Conservation (phyloP, 306 rosid genomes). For the Astragalus membranaceus region DNA sequence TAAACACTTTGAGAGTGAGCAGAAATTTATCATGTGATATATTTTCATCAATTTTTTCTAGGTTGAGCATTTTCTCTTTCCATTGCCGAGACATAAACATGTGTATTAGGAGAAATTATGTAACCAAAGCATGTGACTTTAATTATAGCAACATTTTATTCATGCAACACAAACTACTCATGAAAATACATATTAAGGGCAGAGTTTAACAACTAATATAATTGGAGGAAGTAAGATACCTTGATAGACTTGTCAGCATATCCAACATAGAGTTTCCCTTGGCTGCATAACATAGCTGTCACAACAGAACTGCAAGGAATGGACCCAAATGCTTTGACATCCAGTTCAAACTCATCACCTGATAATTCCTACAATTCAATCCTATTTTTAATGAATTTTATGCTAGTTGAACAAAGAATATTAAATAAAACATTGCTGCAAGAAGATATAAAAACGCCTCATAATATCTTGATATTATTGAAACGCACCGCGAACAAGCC, state of each 20-base stretch:
- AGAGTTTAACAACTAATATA: not conserved
- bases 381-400: not conserved
- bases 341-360: constrained; percentile 59
- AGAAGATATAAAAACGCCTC: not conserved
- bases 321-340: constrained; percentile 51
- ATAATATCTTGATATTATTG: not conserved
- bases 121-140: not conserved
- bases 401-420: not conserved
- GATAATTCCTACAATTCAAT: constrained; percentile 58
- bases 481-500: too few species aligned
- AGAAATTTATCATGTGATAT: constrained; percentile 6
- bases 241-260: constrained; percentile 56
- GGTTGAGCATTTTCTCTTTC: not conserved
- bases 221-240: constrained; percentile 36
- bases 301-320: constrained; percentile 50
- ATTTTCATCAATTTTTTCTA: constrained; percentile 10
- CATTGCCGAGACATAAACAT: constrained; percentile 2
- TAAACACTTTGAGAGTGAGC: not conserved
- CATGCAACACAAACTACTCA: constrained; percentile 8
- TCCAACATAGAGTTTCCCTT: constrained; percentile 77
- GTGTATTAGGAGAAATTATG: not conserved
- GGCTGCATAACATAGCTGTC: constrained; percentile 63
- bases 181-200: not conserved
- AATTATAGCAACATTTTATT: not conserved
- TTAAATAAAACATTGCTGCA: not conserved